Base-by-base conservation (phyloP, 495 filamentous ascomycete species). In the Penicillium herquei region DNA sequence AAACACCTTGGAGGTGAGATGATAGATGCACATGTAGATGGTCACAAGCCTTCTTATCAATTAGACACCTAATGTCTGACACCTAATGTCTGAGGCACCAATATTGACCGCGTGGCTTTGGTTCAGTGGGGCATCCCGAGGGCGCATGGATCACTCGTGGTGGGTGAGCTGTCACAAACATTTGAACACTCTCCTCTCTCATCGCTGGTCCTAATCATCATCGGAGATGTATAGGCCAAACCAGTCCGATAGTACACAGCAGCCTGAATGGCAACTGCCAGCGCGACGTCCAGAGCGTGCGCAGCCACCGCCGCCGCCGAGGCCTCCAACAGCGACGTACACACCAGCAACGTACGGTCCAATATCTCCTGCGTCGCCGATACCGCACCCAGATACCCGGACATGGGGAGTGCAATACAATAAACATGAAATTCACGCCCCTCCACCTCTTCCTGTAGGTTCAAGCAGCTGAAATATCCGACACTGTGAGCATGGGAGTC, bases 401-500 rank as follows among this genome's bases (percentile, higher is more conserved):
- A 62, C 61, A 1, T 77, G 76, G 78, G 77, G 75, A 12, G 77
- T 76, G 40, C 74, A 72, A 21, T 76, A 74, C 55, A 77, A 78
- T 44, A 71, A 74, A 37, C 57, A 64, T 50, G 61, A 64, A 13
- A 63, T 57, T 5, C 61, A 71, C 26, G 61, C 65, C 12, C 70
- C 75, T 42, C 78, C 77, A 45, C 74, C 78, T 13, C 65, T 82
- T 37, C 79, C 79, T 8, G 79, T 82, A 64, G 65, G 77, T 48
- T 26, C 1, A 26, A 26, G 21, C 21, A 26, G 21, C 21, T 26
- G 21, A 26, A 26, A 26, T 26, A 26, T 1, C 21, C 21, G 21
- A 26, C 1, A 26, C 2, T 26, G 6, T 37, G 34, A 2, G 7
- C 2, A 37, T 7, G 34, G 8, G 8, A 7, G 12, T 14, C n/a